Percentiles rank a stretch among this genome's conserved stretches.
Evolutionary conservation across 2,329 filamentous ascomycete genomes (phyloP).

Genomic region (Rutstroemia sp.): DNA sequence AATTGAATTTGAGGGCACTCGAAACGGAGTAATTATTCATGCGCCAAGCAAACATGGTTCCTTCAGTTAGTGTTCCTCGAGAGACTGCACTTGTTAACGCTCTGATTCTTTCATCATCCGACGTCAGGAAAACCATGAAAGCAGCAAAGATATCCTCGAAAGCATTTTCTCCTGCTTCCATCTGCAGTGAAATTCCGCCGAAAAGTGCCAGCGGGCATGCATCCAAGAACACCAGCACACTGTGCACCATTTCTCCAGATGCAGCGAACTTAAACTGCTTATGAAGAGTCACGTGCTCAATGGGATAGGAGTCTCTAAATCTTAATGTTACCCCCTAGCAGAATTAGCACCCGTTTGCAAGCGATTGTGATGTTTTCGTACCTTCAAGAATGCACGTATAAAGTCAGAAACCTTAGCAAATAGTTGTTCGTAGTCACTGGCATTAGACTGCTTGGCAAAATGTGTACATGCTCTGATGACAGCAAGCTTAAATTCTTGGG

Average conservation of each 20-base stretch:
- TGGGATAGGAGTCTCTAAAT: conserved; percentile 23
- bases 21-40: conserved; percentile 16
- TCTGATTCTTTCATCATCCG: conserved; percentile 29
- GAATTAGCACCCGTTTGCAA: conserved; percentile 13
- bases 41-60: conserved; percentile 20
- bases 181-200: conserved; percentile 32
- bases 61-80: conserved; percentile 24
- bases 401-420: conserved; percentile 49
- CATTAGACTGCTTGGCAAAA: conserved; percentile 47
- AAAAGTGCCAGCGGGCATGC: conserved; percentile 45
- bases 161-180: conserved; percentile 31
- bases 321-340: conserved; percentile 17
- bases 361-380: conserved; percentile 25
- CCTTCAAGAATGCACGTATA: conserved; percentile 50
- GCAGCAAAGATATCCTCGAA: conserved; percentile 26
- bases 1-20: conserved; percentile 23
- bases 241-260: conserved; percentile 39
- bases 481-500: conserved; percentile 54
- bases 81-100: conserved; percentile 24
- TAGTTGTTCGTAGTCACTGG: conserved; percentile 44
- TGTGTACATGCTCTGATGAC: conserved; percentile 56
- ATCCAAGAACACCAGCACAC: conserved; percentile 51
- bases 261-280: conserved; percentile 35
- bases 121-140: conserved; percentile 25
- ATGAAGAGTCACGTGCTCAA: conserved; percentile 34